These are phyloP conservation scores for Clavispora vitiphila DNA, from an alignment of 805 yeast species.

Conservation along the genomic window DNA sequence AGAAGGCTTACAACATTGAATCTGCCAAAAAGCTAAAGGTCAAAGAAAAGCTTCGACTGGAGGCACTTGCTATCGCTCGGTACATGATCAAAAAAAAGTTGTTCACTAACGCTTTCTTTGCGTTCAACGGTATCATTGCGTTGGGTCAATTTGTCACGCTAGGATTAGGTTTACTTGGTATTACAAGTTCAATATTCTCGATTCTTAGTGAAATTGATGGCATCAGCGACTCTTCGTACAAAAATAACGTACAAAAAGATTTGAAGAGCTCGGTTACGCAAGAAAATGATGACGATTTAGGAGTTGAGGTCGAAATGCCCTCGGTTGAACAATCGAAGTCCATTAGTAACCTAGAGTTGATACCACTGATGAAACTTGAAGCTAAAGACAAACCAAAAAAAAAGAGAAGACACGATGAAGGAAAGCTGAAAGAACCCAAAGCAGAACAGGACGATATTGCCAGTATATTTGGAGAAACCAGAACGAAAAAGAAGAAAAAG, in stretches of 20 bases:
- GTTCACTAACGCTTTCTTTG: constrained; percentile 46
- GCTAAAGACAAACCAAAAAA: background rate
- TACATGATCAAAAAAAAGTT: constrained; percentile 34
- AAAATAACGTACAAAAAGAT: background rate
- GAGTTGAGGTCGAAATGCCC: constrained; percentile 1
- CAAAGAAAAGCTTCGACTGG: constrained; percentile 7
- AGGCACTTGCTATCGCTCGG: constrained; percentile 12
- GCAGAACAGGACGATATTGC: constrained; percentile 6
- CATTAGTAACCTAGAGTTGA: background rate
- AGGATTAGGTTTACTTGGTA: constrained; percentile 65
- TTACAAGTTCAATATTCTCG: constrained; percentile 41
- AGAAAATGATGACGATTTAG: background rate
- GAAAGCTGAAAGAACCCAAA: background rate
- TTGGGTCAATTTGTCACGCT: constrained; percentile 73
- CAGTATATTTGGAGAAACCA: constrained; percentile 10
- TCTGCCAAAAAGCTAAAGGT: constrained; percentile 9
- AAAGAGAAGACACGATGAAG: background rate
- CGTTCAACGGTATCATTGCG: constrained; percentile 63
- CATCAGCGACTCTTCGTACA: background rate
- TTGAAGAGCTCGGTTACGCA: background rate
- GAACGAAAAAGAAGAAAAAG: constrained; percentile 21
- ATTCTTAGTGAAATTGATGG: constrained; percentile 18
- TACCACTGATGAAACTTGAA: constrained; percentile 9
- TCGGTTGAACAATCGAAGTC: background rate
- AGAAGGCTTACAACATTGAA: constrained; percentile 20